phyloP scores from a whole-genome alignment of 139 green algal species.

The Diplosphaera chodatii region DNA sequence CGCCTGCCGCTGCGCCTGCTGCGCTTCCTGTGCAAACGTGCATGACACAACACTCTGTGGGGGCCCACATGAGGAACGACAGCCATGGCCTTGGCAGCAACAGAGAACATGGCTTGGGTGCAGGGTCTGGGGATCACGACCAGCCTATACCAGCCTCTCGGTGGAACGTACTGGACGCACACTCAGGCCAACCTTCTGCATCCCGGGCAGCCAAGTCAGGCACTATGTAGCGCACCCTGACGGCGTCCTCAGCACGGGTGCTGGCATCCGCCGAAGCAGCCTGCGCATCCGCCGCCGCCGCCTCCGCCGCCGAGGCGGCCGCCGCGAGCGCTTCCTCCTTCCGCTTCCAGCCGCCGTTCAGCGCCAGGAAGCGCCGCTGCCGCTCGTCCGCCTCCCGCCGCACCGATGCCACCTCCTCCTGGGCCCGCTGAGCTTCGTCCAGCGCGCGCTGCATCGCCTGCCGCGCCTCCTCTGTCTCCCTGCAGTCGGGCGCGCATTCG shows the following conservation, averaged over 20 bases:
- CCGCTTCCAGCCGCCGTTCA: constrained; percentile 23
- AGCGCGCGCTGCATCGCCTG: background rate
- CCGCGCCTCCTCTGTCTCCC: background rate
- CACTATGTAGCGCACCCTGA: background rate
- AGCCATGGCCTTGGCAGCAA: too few species aligned
- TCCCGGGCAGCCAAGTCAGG: too few species aligned
- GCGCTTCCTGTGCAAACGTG: background rate
- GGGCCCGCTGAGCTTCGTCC: constrained; percentile 1
- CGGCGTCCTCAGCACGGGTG: constrained; percentile 5
- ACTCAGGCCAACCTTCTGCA: too few species aligned
- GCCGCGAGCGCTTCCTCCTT: constrained; percentile 15
- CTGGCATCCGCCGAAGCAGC: constrained; percentile 8
- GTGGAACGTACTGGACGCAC: too few species aligned
- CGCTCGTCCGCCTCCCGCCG: constrained; percentile 16
- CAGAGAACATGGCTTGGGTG: too few species aligned
- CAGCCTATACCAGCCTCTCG: too few species aligned
- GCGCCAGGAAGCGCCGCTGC: constrained; percentile 30
- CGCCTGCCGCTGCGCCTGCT: background rate
- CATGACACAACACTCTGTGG: too few species aligned
- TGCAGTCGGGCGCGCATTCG: background rate
- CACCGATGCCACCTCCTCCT: background rate
- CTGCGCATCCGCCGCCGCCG: background rate
- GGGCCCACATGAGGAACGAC: too few species aligned
- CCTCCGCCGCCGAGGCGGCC: constrained; percentile 1
- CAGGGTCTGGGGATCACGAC: too few species aligned